These are phyloP conservation scores for Aspergillus luchuensis DNA, from an alignment of 2,329 filamentous ascomycete species.

Conservation along the genomic window DNA sequence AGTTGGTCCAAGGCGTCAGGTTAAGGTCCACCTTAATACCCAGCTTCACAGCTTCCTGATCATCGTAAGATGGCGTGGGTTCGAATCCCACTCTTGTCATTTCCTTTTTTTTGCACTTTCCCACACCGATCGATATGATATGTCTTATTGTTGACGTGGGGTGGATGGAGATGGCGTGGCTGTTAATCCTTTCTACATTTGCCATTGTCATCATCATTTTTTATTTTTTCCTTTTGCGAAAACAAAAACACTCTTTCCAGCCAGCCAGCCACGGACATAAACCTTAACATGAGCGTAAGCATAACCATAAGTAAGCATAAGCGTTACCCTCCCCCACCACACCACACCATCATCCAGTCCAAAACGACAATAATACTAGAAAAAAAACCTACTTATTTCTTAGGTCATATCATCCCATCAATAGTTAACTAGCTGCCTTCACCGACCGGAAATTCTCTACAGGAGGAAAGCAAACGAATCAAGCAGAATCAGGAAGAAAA, in stretches of 20 bases:
- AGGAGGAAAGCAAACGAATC: no score
- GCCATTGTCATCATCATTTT: no score
- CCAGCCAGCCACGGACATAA: no score
- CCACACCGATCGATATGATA: neutral
- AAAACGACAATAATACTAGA: neutral
- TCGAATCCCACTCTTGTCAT: constrained; percentile 13
- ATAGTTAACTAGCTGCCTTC: neutral
- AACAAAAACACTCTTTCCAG: no score
- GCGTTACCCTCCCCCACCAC: no score
- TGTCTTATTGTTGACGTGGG: neutral
- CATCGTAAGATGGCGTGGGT: constrained; percentile 9
- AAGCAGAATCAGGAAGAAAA: no score
- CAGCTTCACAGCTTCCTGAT: constrained; percentile 9
- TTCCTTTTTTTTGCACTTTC: neutral
- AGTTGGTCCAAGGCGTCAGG: constrained; percentile 41
- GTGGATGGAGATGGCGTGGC: no score
- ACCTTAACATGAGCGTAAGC: no score
- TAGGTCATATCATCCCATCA: neutral
- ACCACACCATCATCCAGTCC: no score
- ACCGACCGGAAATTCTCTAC: neutral
- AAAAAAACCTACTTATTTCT: neutral
- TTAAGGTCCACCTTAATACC: constrained; percentile 28
- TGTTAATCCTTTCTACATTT: no score
- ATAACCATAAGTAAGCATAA: no score
- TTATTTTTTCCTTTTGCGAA: no score